These are phyloP conservation scores for Pyrus betulifolia DNA, from an alignment of 306 rosid species.

Conservation along the genomic window DNA sequence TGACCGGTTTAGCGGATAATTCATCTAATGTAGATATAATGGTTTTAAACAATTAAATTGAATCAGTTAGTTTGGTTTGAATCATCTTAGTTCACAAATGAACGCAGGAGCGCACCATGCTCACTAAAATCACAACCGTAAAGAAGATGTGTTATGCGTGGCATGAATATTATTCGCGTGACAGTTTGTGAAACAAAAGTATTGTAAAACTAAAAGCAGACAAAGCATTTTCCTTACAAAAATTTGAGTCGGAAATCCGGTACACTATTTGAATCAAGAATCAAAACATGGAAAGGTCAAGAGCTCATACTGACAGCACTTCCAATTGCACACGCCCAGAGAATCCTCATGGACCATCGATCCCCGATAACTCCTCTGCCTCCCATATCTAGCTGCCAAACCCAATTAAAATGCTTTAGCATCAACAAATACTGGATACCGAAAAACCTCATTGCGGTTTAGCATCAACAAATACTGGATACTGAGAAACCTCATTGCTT, in stretches of 20 bases:
- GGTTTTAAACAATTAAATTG: neutral
- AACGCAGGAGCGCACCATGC: neutral
- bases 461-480: neutral
- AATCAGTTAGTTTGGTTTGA: neutral
- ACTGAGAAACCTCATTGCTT: neutral
- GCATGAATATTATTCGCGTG: neutral
- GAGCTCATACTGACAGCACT: slow-evolving; percentile 26
- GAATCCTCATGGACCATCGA: slow-evolving; percentile 46
- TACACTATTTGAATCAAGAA: neutral
- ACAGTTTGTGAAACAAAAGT: neutral
- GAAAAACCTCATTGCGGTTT: neutral
- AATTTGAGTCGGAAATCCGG: neutral
- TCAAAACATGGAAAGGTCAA: neutral
- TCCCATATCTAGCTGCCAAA: slow-evolving; percentile 21
- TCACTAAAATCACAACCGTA: neutral
- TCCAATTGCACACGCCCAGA: slow-evolving; percentile 39
- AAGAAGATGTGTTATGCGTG: neutral
- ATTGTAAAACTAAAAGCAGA: neutral
- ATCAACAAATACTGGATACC: neutral
- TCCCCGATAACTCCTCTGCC: slow-evolving; percentile 32
- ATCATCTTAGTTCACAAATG: neutral
- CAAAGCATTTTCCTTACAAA: neutral
- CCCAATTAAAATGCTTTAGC: neutral
- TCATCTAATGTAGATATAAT: neutral
- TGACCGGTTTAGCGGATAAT: neutral